phyloP scores from a whole-genome alignment of 2,329 filamentous ascomycete genomes.

The Hawksworthiomyces lignivorus region DNA sequence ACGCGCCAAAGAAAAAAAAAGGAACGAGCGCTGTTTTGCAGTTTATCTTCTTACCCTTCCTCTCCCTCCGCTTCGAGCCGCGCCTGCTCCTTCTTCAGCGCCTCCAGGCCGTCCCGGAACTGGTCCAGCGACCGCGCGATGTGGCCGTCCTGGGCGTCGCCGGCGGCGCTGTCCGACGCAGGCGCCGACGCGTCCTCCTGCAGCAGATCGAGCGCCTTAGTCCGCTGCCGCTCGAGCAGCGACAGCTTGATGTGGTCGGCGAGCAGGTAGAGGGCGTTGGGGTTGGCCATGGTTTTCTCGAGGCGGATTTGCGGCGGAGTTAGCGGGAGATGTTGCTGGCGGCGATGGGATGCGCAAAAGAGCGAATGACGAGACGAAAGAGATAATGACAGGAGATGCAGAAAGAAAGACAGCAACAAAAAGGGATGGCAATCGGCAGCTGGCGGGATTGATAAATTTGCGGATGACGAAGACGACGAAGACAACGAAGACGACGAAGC shows the following conservation, averaged over 20 bases:
- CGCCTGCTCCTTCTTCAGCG: slow-evolving; percentile 55
- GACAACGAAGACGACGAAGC: too few species aligned
- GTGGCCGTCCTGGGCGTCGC: slow-evolving; percentile 74
- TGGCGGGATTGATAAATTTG: too few species aligned
- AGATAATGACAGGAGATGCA: background rate
- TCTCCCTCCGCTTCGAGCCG: slow-evolving; percentile 58
- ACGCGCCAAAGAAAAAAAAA: background rate
- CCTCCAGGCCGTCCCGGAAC: slow-evolving; percentile 69
- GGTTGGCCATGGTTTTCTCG: slow-evolving; percentile 48
- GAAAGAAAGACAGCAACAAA: background rate
- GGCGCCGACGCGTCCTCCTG: slow-evolving; percentile 36
- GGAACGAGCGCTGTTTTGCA: too few species aligned
- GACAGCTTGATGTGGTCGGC: slow-evolving; percentile 97
- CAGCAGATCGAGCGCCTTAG: slow-evolving; percentile 65
- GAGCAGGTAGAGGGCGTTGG: slow-evolving; percentile 79
- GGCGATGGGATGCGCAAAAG: background rate
- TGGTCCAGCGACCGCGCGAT: slow-evolving; percentile 84
- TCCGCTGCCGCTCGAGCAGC: slow-evolving; percentile 82
- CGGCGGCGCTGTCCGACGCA: background rate
- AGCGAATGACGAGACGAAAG: background rate
- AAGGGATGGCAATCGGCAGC: too few species aligned
- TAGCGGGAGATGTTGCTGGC: too few species aligned
- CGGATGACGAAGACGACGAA: too few species aligned
- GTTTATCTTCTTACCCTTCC: slow-evolving; percentile 53
- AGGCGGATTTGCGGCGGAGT: too few species aligned